These are phyloP conservation scores for Pythium graminicola DNA, from an alignment of 352 stramenopile species.

Conservation along the genomic window DNA sequence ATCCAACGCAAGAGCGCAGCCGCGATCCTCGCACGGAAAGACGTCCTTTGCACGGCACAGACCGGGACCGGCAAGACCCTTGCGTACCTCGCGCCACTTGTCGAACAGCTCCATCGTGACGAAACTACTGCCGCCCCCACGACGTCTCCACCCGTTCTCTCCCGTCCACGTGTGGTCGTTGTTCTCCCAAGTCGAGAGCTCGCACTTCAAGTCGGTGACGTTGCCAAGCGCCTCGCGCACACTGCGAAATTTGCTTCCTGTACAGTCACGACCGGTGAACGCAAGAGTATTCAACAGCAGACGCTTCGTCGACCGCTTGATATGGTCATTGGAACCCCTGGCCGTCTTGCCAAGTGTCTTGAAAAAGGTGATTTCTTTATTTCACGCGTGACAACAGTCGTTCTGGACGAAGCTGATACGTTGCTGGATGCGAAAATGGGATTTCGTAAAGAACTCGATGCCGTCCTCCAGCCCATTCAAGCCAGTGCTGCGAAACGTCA, in stretches of 20 bases:
- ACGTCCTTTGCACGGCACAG: constrained; percentile 98
- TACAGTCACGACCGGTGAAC: constrained; percentile 56
- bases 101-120: constrained; percentile 89
- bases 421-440: constrained; percentile 80
- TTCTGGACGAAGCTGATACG: constrained; percentile 77
- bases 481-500: constrained; percentile 54
- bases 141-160: no score
- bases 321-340: constrained; percentile 65
- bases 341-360: constrained; percentile 66
- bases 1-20: constrained; percentile 98
- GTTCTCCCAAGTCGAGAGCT: constrained; percentile 97
- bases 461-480: constrained; percentile 55
- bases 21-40: constrained; percentile 92
- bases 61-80: constrained; percentile 98
- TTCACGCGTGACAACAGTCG: constrained; percentile 60
- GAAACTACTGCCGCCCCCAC: constrained; percentile 4
- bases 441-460: constrained; percentile 68
- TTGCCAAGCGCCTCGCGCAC: constrained; percentile 79
- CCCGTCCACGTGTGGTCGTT: constrained; percentile 91
- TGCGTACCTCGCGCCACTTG: constrained; percentile 96
- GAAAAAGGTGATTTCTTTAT: constrained; percentile 65
- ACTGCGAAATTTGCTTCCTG: constrained; percentile 57
- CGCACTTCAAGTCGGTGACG: constrained; percentile 94
- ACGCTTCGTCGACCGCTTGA: constrained; percentile 42
- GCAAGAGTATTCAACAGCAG: constrained; percentile 21